Evolutionary conservation across 345 rosid genomes (phyloP), one percentile per base, ranked within the genome.

Genomic region (Conringia planisiliqua): DNA sequence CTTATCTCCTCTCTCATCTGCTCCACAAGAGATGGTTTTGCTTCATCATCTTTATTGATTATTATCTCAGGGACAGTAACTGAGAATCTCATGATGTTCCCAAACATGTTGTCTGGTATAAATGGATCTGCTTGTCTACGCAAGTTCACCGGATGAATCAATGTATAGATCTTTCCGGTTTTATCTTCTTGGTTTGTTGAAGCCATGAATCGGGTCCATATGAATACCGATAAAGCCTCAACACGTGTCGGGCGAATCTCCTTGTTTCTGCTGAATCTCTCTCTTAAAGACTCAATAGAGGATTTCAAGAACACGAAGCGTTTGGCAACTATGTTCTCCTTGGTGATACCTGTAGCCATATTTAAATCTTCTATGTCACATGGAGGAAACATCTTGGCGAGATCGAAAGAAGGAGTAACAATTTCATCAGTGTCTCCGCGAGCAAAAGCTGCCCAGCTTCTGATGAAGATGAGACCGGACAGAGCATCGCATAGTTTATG

Each of bases 181-280:
- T 42, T 16, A 24, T 48, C 50, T 13, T 64, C 62, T 46, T 27
- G 42, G 40, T 81, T 70, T 18, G 33, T 72, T 6, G 83, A 68
- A n/a, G 83, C 80, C 63, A 54, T 66, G 59, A 77, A 79, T 4
- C 87, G 81, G 32, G 68, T 79, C 85, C 85, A 85, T 20, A 85
- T 77, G 48, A 85, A 82, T 32, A 70, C 55, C 0, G 86, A 82
- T 42, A 84, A 63, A 20, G 83, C 86, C 39, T 85, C 84, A 12
- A 85, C 65, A 0, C 85, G 78, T 2, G 86, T 77, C 0, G 84
- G 76, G 0, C 51, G 70, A 3, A 40, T 62, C 5, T 43, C 22
- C n/a, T 60, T 38, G 20, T 47, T 57, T 35, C 43, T 55, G 5
- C 66, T n/a, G 14, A 54, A 83, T 62, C 52, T 80, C 7, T 75